Evolutionary conservation across 805 yeast genomes (phyloP).

Genomic region (Kluyveromyces siamensis): DNA sequence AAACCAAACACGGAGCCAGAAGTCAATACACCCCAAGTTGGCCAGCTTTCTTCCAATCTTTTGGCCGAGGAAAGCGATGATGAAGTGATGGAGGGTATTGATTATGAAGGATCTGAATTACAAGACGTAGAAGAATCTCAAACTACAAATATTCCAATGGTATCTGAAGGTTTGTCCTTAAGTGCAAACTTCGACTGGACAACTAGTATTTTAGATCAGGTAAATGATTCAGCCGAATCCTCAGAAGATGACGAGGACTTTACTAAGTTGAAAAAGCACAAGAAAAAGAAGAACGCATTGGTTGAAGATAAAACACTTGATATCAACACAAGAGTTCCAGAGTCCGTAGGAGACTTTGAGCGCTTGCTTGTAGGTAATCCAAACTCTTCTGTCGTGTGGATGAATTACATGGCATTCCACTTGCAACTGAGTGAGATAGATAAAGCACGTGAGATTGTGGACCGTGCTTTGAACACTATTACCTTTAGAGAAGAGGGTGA

Average conservation of each 20-base stretch:
- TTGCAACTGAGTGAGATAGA: constrained; percentile 89
- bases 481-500: constrained; percentile 88
- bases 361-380: constrained; percentile 87
- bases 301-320: constrained; percentile 81
- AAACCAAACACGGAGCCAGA: constrained; percentile 30
- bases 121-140: constrained; percentile 30
- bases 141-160: constrained; percentile 17
- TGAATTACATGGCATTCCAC: constrained; percentile 97
- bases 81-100: constrained; percentile 23
- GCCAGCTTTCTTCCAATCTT: constrained; percentile 14
- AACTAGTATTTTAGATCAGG: constrained; percentile 78
- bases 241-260: constrained; percentile 49
- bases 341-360: constrained; percentile 86
- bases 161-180: constrained; percentile 57
- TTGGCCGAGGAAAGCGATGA: constrained; percentile 24
- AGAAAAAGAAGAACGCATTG: constrained; percentile 32
- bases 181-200: constrained; percentile 90
- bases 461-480: constrained; percentile 85
- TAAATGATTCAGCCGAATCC: constrained; percentile 46
- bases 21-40: constrained; percentile 16
- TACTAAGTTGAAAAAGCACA: constrained; percentile 39
- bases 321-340: constrained; percentile 77
- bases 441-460: constrained; percentile 87
- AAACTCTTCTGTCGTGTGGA: constrained; percentile 89
- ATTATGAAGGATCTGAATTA: constrained; percentile 23